Evolutionary conservation across 225 moss, liverwort and hornwort genomes (phyloP), one percentile per base, ranked within the genome.

Genomic region (Climacium dendroides): DNA sequence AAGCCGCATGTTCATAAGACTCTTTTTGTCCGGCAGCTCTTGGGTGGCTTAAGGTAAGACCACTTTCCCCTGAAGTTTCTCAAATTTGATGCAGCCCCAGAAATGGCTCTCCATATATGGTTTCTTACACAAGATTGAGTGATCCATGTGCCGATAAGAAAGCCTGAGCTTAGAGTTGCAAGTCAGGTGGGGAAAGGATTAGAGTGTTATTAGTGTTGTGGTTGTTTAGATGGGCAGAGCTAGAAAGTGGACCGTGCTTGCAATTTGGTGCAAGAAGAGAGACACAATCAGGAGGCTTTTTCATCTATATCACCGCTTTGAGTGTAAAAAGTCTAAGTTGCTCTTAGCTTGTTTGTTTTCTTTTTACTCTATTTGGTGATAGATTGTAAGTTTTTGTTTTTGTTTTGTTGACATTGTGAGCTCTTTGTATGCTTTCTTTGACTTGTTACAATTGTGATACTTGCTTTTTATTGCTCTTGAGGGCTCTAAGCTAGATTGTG

Each of bases 71-170:
- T 65, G 22, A 4, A 4, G 1, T 79, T 10, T 23, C 34, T 6
- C 0, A 2, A 34, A 10, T 62, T 0, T 0, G 6, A 15, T 43
- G 22, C 20, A 48, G 4, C 11, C 50, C 7, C 11, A 24, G 24
- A 62, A 7, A n/a, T 34, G 34, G 24, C 3, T 20, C 34, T 35
- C 8, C n/a, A n/a, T 9, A 26, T 17, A 18, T 63, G 8, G 39
- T 24, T 25, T 39, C 70, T 41, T 41, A 0, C 25, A 25, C 3
- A 25, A 25, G 25, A 15, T 17, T 3, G 45, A 45, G 28, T 43
- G 45, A 17, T 17, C 6, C 10, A 0, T 72, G 28, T 17, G 45
- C 0, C 10, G 15, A 25, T 0, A 2, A 19, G 32, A 32, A 4
- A 74, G 2, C 7, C 2, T 19, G 4, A 32, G 7, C 2, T 48